Conservation (phyloP, 495 filamentous ascomycete genomes). For the Penicillium pulvis region DNA sequence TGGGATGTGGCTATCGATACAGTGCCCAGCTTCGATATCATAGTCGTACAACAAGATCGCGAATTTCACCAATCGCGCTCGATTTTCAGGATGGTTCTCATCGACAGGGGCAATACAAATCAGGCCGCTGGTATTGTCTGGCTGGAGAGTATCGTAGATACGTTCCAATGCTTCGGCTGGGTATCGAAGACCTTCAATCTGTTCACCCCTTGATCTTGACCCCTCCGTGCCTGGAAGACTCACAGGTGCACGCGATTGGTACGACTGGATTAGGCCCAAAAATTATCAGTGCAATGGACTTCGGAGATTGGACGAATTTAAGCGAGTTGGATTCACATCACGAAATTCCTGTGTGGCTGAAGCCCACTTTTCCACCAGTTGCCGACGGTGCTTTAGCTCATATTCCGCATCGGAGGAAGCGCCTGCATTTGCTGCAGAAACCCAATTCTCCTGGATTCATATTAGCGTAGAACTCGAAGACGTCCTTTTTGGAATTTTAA, state of each 20-base stretch:
- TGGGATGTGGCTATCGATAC: conserved; percentile 1
- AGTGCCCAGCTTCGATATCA: conserved; percentile 9
- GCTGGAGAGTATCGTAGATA: conserved; percentile 6
- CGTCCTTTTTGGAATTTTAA: neutral
- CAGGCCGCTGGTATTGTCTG: neutral
- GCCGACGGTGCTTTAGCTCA: conserved; percentile 5
- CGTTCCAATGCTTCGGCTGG: conserved; percentile 9
- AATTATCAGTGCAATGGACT: conserved; percentile 6
- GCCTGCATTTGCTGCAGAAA: conserved; percentile 8
- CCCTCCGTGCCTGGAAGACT: conserved; percentile 11
- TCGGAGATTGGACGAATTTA: conserved; percentile 1
- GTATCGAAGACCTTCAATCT: conserved; percentile 8
- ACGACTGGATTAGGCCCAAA: neutral
- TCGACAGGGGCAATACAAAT: conserved; percentile 7
- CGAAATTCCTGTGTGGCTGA: conserved; percentile 10
- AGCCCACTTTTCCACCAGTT: conserved; percentile 11
- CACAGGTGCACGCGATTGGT: conserved; percentile 9
- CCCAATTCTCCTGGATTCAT: conserved; percentile 7
- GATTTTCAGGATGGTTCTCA: conserved; percentile 6
- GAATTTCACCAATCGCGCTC: conserved; percentile 11
- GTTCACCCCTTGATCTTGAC: neutral
- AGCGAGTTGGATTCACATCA: conserved; percentile 6
- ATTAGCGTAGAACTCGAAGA: neutral
- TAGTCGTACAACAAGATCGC: conserved; percentile 8
- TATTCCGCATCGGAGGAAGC: conserved; percentile 3